These are phyloP conservation scores for Aspergillus fijiensis DNA, from an alignment of 2,329 filamentous ascomycete species.

Conservation along the genomic window DNA sequence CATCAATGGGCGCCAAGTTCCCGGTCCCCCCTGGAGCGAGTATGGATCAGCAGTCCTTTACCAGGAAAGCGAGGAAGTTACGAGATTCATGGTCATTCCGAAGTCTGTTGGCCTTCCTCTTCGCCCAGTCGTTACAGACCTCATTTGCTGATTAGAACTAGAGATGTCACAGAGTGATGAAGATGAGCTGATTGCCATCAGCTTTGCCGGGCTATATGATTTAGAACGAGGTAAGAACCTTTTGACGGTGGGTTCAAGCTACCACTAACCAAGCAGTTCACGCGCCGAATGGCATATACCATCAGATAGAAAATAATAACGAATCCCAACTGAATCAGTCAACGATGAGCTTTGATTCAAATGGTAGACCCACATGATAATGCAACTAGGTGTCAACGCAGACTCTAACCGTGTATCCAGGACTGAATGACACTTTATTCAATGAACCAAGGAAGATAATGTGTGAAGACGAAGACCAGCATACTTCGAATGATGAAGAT, in stretches of 20 bases:
- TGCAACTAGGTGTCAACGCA: background rate
- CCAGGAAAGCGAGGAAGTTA: slow-evolving; percentile 24
- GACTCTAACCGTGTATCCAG: slow-evolving; percentile 6
- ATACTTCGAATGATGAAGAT: slow-evolving; percentile 13
- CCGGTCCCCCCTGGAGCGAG: slow-evolving; percentile 6
- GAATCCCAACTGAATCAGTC: slow-evolving; percentile 11
- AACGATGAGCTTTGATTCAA: slow-evolving; percentile 17
- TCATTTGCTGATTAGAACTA: slow-evolving; percentile 7
- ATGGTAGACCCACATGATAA: slow-evolving; percentile 12
- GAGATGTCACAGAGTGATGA: slow-evolving; percentile 30
- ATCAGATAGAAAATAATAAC: slow-evolving; percentile 12
- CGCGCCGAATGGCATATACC: slow-evolving; percentile 27
- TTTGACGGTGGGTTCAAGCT: background rate
- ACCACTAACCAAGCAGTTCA: slow-evolving; percentile 24
- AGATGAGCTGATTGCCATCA: slow-evolving; percentile 31
- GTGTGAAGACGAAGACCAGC: slow-evolving; percentile 23
- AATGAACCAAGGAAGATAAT: slow-evolving; percentile 16
- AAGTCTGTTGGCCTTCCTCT: slow-evolving; percentile 18
- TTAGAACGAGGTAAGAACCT: slow-evolving; percentile 27
- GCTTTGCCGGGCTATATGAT: slow-evolving; percentile 31
- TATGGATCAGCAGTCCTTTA: slow-evolving; percentile 20
- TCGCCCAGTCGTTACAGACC: background rate
- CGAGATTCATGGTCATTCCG: slow-evolving; percentile 30
- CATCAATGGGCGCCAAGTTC: slow-evolving; percentile 16
- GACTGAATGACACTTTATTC: slow-evolving; percentile 7